Conservation (phyloP, 192 early-diverging fungal genomes). For the Backusella parvicylindrica region DNA sequence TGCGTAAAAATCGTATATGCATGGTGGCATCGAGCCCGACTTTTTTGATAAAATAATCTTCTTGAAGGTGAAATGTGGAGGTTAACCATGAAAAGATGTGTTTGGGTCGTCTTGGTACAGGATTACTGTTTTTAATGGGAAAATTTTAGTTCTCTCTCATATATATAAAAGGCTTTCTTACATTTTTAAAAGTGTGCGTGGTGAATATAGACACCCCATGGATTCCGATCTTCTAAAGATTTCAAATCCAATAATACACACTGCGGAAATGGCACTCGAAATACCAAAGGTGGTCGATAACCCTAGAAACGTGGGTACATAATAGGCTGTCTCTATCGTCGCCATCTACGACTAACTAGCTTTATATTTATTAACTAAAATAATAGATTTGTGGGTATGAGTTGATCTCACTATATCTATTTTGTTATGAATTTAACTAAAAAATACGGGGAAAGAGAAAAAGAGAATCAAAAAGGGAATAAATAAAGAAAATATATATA, state of each 20-base stretch:
- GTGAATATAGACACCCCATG: constrained; percentile 47
- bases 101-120: constrained; percentile 44
- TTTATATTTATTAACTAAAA: neutral
- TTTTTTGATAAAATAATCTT: constrained; percentile 49
- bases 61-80: constrained; percentile 37
- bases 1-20: constrained; percentile 59
- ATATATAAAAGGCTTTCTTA: too few species aligned
- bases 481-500: neutral
- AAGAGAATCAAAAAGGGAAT: neutral
- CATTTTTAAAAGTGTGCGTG: constrained; percentile 35
- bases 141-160: too few species aligned
- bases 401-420: too few species aligned
- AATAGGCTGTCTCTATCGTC: constrained; percentile 40
- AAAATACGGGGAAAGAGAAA: neutral
- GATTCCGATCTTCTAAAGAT: constrained; percentile 44
- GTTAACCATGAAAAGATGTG: constrained; percentile 49
- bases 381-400: too few species aligned
- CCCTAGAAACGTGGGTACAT: constrained; percentile 46
- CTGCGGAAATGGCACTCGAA: constrained; percentile 37
- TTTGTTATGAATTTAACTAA: neutral
- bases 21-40: constrained; percentile 61
- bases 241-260: constrained; percentile 50
- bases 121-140: constrained; percentile 42
- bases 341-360: constrained; percentile 24
- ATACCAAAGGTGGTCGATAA: constrained; percentile 51